Evolutionary conservation across 345 rosid genomes (phyloP).

Genomic region (Zanthoxylum bungeanum): DNA sequence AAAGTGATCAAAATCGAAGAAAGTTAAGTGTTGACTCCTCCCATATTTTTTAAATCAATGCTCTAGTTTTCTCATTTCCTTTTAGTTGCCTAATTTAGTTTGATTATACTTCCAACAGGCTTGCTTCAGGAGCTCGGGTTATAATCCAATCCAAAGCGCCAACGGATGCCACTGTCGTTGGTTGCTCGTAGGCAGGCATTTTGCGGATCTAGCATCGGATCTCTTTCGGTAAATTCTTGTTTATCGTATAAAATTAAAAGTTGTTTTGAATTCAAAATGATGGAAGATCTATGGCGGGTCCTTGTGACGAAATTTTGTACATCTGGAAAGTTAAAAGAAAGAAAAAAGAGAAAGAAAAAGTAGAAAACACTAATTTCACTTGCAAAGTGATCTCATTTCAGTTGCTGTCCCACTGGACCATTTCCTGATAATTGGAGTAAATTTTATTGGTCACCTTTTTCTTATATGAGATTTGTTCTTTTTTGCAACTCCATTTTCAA

Average conservation of each 20-base stretch:
- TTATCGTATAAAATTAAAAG: conserved; percentile 6
- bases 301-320: conserved; percentile 30
- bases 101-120: conserved; percentile 52
- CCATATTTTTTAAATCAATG: no score
- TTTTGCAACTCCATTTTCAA: conserved; percentile 11
- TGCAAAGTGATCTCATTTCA: no score
- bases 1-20: conserved; percentile 80
- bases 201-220: no score
- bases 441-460: conserved; percentile 19
- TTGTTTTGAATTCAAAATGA: conserved; percentile 32
- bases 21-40: conserved; percentile 63
- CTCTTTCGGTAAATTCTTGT: conserved; percentile 2
- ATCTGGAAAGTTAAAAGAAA: conserved; percentile 17
- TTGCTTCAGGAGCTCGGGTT: conserved; percentile 99
- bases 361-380: conserved; percentile 11
- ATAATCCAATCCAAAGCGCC: conserved; percentile 78
- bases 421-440: conserved; percentile 3
- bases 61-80: neutral
- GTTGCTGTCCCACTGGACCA: conserved; percentile 5
- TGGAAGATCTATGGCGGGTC: conserved; percentile 20
- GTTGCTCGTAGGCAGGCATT: conserved; percentile 33
- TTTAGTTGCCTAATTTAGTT: neutral
- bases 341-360: conserved; percentile 14
- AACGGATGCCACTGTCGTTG: conserved; percentile 21
- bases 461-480: neutral